Evolutionary conservation across 768 basidiomycete genomes (phyloP).

Genomic region (Mycena galericulata): DNA sequence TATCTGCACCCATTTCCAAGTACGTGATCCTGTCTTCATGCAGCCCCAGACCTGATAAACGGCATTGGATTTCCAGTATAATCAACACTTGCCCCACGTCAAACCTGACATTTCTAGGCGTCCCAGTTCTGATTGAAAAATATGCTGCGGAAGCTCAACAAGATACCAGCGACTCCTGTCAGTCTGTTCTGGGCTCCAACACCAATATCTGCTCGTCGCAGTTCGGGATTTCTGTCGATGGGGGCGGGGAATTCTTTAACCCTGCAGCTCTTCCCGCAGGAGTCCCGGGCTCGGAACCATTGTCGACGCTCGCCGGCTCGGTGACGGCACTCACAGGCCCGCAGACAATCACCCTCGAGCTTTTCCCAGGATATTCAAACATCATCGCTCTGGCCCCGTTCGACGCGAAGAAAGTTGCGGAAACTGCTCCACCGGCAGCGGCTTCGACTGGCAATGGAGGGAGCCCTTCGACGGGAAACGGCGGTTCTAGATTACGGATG

Average conservation of each 20-base stretch:
- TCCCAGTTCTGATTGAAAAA: constrained; percentile 7
- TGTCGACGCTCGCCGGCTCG: not conserved
- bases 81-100: constrained; percentile 16
- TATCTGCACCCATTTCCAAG: constrained; percentile 13
- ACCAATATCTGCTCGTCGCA: constrained; percentile 4
- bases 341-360: constrained; percentile 14
- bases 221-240: constrained; percentile 1
- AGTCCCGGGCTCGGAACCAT: constrained; percentile 10
- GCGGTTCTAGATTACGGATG: not conserved
- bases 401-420: constrained; percentile 12
- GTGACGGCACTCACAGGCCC: constrained; percentile 8
- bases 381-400: constrained; percentile 1
- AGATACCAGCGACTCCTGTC: not conserved
- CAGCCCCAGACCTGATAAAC: not conserved
- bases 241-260: not conserved
- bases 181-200: constrained; percentile 5
- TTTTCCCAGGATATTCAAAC: constrained; percentile 11
- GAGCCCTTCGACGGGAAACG: not conserved
- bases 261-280: constrained; percentile 13
- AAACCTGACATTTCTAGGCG: constrained; percentile 5
- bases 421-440: constrained; percentile 9
- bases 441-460: not conserved
- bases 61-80: constrained; percentile 3
- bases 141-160: not conserved
- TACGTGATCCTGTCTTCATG: constrained; percentile 1